phyloP scores from a whole-genome alignment of 805 yeast species.

The Saturnispora halmiae region DNA sequence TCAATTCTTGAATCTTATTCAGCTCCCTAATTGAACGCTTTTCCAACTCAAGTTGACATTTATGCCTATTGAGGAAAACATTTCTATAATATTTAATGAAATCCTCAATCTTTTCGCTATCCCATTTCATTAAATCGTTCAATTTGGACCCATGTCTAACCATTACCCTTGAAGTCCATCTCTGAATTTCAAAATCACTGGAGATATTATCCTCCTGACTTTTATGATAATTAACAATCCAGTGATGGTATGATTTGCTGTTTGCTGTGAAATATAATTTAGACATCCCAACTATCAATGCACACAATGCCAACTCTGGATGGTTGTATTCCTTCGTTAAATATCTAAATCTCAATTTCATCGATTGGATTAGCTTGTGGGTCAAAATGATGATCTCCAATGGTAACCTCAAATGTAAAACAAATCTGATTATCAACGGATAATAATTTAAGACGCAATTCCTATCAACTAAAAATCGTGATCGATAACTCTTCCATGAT shows the following conservation, averaged over 20 bases:
- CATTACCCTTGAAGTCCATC: conserved; percentile 13
- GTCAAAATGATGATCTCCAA: conserved; percentile 37
- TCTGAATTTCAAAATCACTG: conserved; percentile 14
- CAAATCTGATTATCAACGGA: conserved; percentile 34
- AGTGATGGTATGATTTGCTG: conserved; percentile 19
- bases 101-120: conserved; percentile 33
- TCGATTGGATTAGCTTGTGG: conserved; percentile 20
- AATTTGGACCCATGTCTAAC: conserved; percentile 22
- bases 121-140: conserved; percentile 38
- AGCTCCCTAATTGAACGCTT: background rate
- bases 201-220: background rate
- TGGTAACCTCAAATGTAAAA: conserved; percentile 40
- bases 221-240: conserved; percentile 21
- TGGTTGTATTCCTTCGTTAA: conserved; percentile 8
- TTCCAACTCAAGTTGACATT: background rate
- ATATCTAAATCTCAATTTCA: conserved; percentile 13
- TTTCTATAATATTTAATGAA: conserved; percentile 39
- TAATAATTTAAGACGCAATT: conserved; percentile 22
- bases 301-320: conserved; percentile 34
- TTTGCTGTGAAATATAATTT: conserved; percentile 26
- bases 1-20: conserved; percentile 3
- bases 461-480: background rate
- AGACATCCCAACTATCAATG: conserved; percentile 27
- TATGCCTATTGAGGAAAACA: background rate
- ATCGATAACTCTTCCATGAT: background rate